Percentiles rank a stretch among this genome's conserved stretches.
Evolutionary conservation across 164 flowering plant species (phyloP).

Genomic region (Euptelea pleiosperma): DNA sequence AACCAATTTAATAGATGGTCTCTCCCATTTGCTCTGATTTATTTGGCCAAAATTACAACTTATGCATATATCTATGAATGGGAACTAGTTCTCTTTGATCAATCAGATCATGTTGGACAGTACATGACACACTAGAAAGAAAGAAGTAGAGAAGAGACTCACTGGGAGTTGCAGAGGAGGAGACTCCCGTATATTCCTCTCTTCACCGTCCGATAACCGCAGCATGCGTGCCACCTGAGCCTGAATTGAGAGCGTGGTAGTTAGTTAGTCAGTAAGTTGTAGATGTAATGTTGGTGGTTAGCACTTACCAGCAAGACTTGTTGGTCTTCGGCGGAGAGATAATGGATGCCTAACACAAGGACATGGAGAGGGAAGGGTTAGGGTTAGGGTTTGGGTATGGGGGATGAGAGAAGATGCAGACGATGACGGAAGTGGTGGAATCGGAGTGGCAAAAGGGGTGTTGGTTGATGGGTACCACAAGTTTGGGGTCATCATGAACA

Average conservation of each 20-base stretch:
- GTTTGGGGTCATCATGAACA: conserved; percentile 58
- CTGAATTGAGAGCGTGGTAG: conserved; percentile 5
- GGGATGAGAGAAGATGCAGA: conserved; percentile 28
- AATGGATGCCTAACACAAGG: conserved; percentile 13
- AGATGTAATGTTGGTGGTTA: neutral
- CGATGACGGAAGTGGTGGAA: conserved; percentile 19
- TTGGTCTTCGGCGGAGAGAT: conserved; percentile 20
- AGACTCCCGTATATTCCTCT: conserved; percentile 30
- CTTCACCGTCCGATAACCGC: conserved; percentile 37
- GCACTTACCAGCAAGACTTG: conserved; percentile 19
- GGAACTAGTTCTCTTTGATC: too few species aligned
- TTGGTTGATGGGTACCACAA: conserved; percentile 32
- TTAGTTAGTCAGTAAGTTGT: neutral
- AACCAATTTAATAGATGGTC: too few species aligned
- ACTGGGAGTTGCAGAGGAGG: conserved; percentile 68
- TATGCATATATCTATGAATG: too few species aligned
- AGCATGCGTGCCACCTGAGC: conserved; percentile 53
- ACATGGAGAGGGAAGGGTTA: conserved; percentile 18
- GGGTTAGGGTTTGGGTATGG: too few species aligned
- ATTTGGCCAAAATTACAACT: too few species aligned
- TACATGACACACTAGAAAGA: too few species aligned
- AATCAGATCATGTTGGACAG: too few species aligned
- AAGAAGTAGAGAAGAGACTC: neutral
- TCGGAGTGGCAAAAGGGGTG: conserved; percentile 40
- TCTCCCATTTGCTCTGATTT: too few species aligned